A percentile compares a stretch with the other conserved stretches of the same genome.
Evolutionary conservation across 139 green algal species (phyloP).

Genomic region (Marvania coccoides): DNA sequence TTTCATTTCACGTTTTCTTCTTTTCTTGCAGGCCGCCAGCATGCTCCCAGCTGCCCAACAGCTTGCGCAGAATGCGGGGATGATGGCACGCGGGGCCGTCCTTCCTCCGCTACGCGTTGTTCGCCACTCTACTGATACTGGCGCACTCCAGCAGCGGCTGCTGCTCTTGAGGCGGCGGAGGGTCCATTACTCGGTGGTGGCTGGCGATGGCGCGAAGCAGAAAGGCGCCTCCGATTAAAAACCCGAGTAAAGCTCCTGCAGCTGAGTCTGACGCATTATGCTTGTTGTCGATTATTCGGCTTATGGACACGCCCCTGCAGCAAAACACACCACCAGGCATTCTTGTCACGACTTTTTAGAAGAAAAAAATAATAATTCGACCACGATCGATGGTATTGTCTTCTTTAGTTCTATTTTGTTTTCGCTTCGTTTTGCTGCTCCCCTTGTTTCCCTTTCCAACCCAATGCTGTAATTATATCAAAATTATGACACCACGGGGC

Average conservation of each 20-base stretch:
- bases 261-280: slow-evolving; percentile 1
- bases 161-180: not conserved
- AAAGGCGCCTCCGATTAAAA: not conserved
- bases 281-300: slow-evolving; percentile 4
- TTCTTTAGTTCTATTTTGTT: no score
- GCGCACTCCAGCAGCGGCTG: not conserved
- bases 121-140: not conserved
- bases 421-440: no score
- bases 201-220: not conserved
- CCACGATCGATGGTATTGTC: no score
- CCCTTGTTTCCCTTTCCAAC: no score
- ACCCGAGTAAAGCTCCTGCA: not conserved
- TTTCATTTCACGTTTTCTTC: no score
- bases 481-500: no score
- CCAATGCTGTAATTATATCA: no score
- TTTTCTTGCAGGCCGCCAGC: not conserved
- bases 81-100: not conserved
- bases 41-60: not conserved
- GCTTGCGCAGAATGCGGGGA: not conserved
- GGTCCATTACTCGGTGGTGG: not conserved
- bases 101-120: not conserved
- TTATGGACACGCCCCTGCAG: not conserved
- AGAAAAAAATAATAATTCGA: no score
- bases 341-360: no score
- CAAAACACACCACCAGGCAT: no score